Percentiles rank a stretch among this genome's conserved stretches.
Evolutionary conservation across 352 stramenopile species (phyloP).

Genomic region (Globisporangium uncinulatum): DNA sequence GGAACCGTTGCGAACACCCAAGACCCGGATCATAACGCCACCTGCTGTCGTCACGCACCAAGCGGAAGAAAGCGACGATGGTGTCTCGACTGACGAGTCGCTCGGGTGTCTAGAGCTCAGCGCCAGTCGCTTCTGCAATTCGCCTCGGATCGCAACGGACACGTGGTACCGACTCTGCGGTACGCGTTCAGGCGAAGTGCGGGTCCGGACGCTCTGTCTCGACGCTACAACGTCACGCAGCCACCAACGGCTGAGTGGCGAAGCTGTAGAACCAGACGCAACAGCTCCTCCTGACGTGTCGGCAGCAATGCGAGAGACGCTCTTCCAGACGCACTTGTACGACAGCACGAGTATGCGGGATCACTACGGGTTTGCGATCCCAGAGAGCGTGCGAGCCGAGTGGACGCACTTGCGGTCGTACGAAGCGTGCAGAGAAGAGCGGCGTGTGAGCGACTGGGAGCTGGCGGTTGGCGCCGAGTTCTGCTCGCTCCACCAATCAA

Average conservation of each 20-base stretch:
- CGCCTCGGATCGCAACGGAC: slow-evolving; percentile 35
- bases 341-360: slow-evolving; percentile 28
- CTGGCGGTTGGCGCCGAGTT: slow-evolving; percentile 41
- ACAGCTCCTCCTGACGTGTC: not conserved
- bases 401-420: slow-evolving; percentile 70
- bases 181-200: slow-evolving; percentile 50
- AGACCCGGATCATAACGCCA: not conserved
- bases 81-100: slow-evolving; percentile 28
- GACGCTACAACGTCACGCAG: slow-evolving; percentile 11
- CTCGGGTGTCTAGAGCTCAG: slow-evolving; percentile 54
- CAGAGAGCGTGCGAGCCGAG: slow-evolving; percentile 23
- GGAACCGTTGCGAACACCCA: no score
- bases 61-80: not conserved
- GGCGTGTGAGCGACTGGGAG: slow-evolving; percentile 62
- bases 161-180: slow-evolving; percentile 51
- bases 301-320: slow-evolving; percentile 15
- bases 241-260: not conserved
- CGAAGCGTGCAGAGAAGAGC: slow-evolving; percentile 63
- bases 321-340: slow-evolving; percentile 39
- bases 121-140: slow-evolving; percentile 27
- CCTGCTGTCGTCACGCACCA: not conserved
- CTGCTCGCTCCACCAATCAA: slow-evolving; percentile 13
- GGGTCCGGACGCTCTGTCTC: slow-evolving; percentile 53
- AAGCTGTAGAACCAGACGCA: slow-evolving; percentile 13
- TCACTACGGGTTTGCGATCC: slow-evolving; percentile 66